A percentile compares a stretch with the other conserved stretches of the same genome.
phyloP scores from a whole-genome alignment of 2,329 filamentous ascomycete genomes.

The Colletotrichum nymphaeae region DNA sequence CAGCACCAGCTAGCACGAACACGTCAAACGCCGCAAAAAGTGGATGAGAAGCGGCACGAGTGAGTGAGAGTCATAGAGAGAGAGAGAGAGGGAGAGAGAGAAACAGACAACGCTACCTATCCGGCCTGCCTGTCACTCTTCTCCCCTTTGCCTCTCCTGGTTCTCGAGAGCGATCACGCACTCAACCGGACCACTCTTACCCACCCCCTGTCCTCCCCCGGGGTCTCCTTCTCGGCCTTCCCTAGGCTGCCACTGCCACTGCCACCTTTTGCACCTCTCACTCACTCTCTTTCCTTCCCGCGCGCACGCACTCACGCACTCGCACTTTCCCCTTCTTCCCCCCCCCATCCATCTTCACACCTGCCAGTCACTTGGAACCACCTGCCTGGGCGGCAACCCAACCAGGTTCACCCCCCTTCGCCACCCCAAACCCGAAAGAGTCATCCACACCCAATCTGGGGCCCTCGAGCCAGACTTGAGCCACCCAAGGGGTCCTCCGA shows the following conservation, averaged over 20 bases:
- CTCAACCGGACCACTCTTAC: slow-evolving; percentile 22
- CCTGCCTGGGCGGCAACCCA: slow-evolving; percentile 40
- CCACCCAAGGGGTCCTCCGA: slow-evolving; percentile 36
- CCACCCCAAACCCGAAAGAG: slow-evolving; percentile 41
- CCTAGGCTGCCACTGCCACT: slow-evolving; percentile 29
- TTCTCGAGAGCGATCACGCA: slow-evolving; percentile 27
- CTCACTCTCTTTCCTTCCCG: slow-evolving; percentile 8
- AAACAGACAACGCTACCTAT: slow-evolving; percentile 4
- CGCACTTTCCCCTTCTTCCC: slow-evolving; percentile 6
- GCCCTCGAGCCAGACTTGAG: slow-evolving; percentile 29
- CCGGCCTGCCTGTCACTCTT: slow-evolving; percentile 5
- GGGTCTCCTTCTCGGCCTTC: slow-evolving; percentile 26
- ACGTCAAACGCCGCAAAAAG: not conserved
- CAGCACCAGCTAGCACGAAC: not conserved
- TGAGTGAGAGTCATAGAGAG: not conserved
- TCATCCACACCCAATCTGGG: slow-evolving; percentile 39
- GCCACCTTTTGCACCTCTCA: not conserved
- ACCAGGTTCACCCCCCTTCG: slow-evolving; percentile 34
- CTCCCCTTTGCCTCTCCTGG: not conserved
- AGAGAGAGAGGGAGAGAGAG: not conserved
- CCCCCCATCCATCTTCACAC: slow-evolving; percentile 36
- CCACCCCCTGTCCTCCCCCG: slow-evolving; percentile 16
- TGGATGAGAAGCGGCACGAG: not conserved
- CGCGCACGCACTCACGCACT: slow-evolving; percentile 3
- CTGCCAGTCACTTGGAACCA: slow-evolving; percentile 47